Conservation (phyloP, 202 grass and related monocot species). For the Sporobolus alterniflorus region DNA sequence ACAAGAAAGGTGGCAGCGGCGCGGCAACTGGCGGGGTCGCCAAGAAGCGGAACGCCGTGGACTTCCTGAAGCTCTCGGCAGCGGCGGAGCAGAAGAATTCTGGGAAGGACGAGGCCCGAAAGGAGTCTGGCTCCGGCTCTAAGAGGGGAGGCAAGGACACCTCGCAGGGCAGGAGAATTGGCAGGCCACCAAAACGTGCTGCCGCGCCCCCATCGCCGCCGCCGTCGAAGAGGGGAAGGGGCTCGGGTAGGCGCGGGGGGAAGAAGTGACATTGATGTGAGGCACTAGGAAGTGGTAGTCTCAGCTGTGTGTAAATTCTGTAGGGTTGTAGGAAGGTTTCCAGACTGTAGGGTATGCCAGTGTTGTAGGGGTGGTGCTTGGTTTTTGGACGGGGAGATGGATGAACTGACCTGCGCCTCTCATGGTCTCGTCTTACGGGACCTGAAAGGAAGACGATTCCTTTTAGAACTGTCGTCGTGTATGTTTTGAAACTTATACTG, state of each 20-base stretch:
- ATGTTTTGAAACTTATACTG: background rate
- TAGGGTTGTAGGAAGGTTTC: conserved; percentile 34
- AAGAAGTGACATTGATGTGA: conserved; percentile 47
- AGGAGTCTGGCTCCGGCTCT: conserved; percentile 35
- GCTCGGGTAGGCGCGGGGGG: conserved; percentile 54
- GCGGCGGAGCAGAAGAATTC: conserved; percentile 55
- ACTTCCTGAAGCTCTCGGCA: conserved; percentile 59
- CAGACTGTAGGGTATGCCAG: conserved; percentile 14
- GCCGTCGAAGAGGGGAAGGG: conserved; percentile 67
- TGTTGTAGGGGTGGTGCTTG: conserved; percentile 28
- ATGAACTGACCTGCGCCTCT: conserved; percentile 31
- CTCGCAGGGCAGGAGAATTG: conserved; percentile 56
- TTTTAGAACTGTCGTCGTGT: conserved; percentile 19
- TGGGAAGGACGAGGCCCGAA: conserved; percentile 46
- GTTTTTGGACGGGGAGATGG: conserved; percentile 9
- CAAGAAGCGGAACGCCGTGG: conserved; percentile 76
- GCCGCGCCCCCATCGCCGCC: conserved; percentile 42
- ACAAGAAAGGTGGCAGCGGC: conserved; percentile 46
- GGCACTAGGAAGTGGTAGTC: conserved; percentile 16
- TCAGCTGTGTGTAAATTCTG: conserved; percentile 48
- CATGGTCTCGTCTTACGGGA: background rate
- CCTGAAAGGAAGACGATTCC: background rate
- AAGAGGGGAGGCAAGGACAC: conserved; percentile 36
- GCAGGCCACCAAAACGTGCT: conserved; percentile 66
- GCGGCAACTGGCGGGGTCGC: conserved; percentile 6